Evolutionary conservation across 2,329 filamentous ascomycete species (phyloP).

Genomic region (Zymoseptoria pseudotritici): DNA sequence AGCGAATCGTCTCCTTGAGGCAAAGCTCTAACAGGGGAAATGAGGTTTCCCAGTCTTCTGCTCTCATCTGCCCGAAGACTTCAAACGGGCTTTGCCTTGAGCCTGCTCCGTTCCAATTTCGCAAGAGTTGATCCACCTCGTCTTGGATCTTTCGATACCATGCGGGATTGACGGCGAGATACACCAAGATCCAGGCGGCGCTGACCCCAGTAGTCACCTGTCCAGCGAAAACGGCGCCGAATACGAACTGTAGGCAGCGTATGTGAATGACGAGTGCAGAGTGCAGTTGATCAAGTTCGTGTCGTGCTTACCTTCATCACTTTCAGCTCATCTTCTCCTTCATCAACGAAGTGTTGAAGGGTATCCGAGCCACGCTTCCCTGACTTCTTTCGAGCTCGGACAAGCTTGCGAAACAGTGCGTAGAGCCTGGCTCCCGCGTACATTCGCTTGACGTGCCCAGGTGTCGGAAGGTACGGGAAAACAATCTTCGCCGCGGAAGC

Average conservation of each 20-base stretch:
- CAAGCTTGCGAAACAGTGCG: constrained; percentile 42
- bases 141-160: constrained; percentile 30
- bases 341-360: constrained; percentile 48
- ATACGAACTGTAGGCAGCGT: constrained; percentile 36
- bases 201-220: constrained; percentile 52
- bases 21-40: constrained; percentile 48
- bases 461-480: constrained; percentile 47
- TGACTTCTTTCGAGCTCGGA: constrained; percentile 38
- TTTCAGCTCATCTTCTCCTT: constrained; percentile 31
- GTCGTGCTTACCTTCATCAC: not conserved
- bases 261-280: no score
- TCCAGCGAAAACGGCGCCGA: constrained; percentile 51
- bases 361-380: constrained; percentile 43
- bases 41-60: constrained; percentile 50
- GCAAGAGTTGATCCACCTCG: not conserved
- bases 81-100: not conserved
- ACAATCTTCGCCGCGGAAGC: constrained; percentile 42
- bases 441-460: constrained; percentile 37
- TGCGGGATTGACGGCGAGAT: constrained; percentile 41
- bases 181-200: constrained; percentile 46
- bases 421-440: constrained; percentile 44
- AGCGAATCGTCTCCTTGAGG: constrained; percentile 48
- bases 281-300: no score
- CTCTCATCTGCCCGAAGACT: not conserved
- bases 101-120: not conserved